phyloP scores from a whole-genome alignment of 148 eudicot species.

The Rhododendron henanense region DNA sequence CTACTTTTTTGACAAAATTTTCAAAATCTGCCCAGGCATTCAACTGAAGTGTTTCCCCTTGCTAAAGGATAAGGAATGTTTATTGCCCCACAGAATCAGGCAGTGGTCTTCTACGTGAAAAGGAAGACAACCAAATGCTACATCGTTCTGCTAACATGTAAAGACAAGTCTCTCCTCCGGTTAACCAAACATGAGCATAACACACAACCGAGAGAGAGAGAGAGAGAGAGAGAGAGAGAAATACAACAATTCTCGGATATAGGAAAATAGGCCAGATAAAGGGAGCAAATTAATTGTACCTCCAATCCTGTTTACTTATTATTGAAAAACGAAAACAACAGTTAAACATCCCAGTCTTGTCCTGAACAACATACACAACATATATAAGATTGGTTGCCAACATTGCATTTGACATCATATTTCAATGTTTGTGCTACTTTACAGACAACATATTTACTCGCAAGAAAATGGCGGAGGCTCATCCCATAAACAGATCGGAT shows the following conservation, averaged over 20 bases:
- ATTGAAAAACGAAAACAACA: background rate
- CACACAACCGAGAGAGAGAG: too few relatives aligned
- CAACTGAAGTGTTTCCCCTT: background rate
- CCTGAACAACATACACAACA: background rate
- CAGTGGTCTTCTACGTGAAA: background rate
- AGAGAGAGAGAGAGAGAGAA: background rate
- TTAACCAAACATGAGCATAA: too few relatives aligned
- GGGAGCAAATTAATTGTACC: background rate
- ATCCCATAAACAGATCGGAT: background rate
- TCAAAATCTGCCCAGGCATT: background rate
- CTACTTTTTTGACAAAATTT: too few relatives aligned
- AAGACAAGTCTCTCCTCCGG: too few relatives aligned
- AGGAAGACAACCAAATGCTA: background rate
- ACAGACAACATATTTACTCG: constrained; percentile 10
- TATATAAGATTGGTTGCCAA: background rate
- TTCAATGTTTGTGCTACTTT: background rate
- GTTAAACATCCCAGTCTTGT: too few relatives aligned
- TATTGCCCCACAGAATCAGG: background rate
- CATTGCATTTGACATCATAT: background rate
- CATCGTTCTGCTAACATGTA: background rate
- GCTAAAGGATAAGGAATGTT: background rate
- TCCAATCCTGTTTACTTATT: background rate
- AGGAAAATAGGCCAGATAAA: background rate
- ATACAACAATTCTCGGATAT: too few relatives aligned
- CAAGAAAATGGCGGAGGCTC: background rate